A percentile compares a stretch with the other conserved stretches of the same genome.
Evolutionary conservation across 1,284 basidiomycete genomes (phyloP).

Genomic region (Pseudozyma tsukubaensis): DNA sequence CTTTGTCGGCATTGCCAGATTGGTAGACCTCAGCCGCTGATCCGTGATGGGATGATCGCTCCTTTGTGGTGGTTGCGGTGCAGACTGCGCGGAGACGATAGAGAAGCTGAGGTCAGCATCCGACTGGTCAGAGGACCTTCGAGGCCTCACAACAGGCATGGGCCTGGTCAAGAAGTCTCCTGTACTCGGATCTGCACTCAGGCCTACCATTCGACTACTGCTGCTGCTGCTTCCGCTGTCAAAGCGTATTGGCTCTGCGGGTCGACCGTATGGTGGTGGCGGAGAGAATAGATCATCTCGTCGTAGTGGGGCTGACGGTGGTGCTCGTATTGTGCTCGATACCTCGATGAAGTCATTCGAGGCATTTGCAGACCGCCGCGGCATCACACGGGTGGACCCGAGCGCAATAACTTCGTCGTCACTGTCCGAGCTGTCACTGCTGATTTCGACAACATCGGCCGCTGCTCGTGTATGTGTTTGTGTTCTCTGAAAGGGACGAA

Average conservation of each 20-base stretch:
- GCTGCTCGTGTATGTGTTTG: too few relatives aligned
- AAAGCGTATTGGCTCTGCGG: conserved; percentile 18
- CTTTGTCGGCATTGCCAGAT: conserved; percentile 32
- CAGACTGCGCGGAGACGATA: conserved; percentile 17
- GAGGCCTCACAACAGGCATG: conserved; percentile 34
- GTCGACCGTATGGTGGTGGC: conserved; percentile 7
- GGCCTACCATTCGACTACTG: conserved; percentile 11
- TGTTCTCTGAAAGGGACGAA: too few relatives aligned
- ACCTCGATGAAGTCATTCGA: conserved; percentile 29
- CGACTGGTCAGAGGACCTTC: conserved; percentile 4
- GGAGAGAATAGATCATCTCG: conserved; percentile 30
- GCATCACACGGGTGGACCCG: neutral
- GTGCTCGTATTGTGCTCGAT: conserved; percentile 16
- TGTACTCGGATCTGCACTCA: conserved; percentile 33
- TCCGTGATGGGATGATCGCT: conserved; percentile 44
- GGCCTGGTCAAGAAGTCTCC: conserved; percentile 36
- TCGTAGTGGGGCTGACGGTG: neutral
- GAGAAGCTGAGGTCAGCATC: conserved; percentile 28
- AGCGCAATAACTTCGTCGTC: conserved; percentile 24
- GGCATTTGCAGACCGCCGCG: neutral
- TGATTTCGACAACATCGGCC: conserved; percentile 39
- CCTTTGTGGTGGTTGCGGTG: conserved; percentile 7
- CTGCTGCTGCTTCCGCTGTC: neutral
- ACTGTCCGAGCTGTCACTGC: conserved; percentile 41
- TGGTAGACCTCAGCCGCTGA: conserved; percentile 26